Evolutionary conservation across 192 early-diverging fungal genomes (phyloP).

Genomic region (Umbelopsis ramanniana): DNA sequence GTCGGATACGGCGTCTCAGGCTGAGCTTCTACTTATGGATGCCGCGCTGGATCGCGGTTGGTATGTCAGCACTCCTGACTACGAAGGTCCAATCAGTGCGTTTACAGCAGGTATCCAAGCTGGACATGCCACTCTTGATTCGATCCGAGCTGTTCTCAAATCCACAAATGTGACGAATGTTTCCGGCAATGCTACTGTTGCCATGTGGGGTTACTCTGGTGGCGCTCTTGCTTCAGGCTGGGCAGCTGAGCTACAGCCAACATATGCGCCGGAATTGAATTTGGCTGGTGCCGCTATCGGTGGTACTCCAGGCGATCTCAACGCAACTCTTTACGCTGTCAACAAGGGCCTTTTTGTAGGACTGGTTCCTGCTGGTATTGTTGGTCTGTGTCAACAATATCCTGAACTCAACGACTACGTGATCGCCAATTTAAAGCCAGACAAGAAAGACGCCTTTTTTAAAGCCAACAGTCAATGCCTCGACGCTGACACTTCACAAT

Average conservation of each 20-base stretch:
- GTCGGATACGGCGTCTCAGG: slow-evolving; percentile 6
- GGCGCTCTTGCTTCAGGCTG: slow-evolving; percentile 24
- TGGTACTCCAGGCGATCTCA: slow-evolving; percentile 27
- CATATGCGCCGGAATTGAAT: slow-evolving; percentile 25
- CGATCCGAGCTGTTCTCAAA: slow-evolving; percentile 5
- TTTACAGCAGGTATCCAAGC: slow-evolving; percentile 23
- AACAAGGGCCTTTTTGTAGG: slow-evolving; percentile 14
- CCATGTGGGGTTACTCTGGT: slow-evolving; percentile 25
- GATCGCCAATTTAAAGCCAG: slow-evolving; percentile 1
- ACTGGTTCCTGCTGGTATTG: slow-evolving; percentile 22
- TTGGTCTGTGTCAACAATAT: slow-evolving; percentile 26
- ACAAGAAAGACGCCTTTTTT: slow-evolving; percentile 20
- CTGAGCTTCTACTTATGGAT: slow-evolving; percentile 23
- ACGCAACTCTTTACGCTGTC: slow-evolving; percentile 14
- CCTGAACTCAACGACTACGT: slow-evolving; percentile 13
- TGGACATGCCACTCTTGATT: slow-evolving; percentile 20
- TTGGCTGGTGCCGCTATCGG: slow-evolving; percentile 22
- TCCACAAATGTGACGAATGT: slow-evolving; percentile 19
- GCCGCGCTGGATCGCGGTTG: slow-evolving; percentile 23
- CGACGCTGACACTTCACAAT: slow-evolving; percentile 1
- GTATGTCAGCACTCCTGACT: slow-evolving; percentile 23
- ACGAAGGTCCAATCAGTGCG: slow-evolving; percentile 20
- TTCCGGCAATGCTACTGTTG: neutral
- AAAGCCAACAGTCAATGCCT: slow-evolving; percentile 17
- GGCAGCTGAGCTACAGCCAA: slow-evolving; percentile 24